Base-by-base conservation (phyloP, 2,329 filamentous ascomycete species). In the Colletotrichum eremochloae region DNA sequence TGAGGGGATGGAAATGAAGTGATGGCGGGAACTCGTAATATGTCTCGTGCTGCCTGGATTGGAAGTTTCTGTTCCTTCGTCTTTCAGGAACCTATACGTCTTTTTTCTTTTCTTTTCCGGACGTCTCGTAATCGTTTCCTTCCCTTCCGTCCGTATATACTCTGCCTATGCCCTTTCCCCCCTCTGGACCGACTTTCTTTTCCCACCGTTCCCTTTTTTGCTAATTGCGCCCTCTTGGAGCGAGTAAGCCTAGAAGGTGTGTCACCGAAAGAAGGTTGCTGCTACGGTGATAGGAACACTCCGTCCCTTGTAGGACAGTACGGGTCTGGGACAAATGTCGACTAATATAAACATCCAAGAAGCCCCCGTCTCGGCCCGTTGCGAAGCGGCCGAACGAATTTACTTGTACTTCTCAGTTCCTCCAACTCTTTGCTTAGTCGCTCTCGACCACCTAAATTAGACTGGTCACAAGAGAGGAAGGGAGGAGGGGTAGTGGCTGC, bases 371-470 rank as follows among this genome's bases (percentile, higher is more conserved):
- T 3, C 33, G 29, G 52, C 24, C 36, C 24, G 57, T 57, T 48
- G 67, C 31, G 62, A 11, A 38, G 48, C 56, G 64, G 67, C 63
- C 18, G 20, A 24, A 31, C 44, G 40, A 53, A 68, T 44, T 55
- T 69, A 65, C 66, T 72, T 72, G 60, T 70, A 60, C 46, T 69
- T 65, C 56, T 48, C 24, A 18, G 29, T 46, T 15, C 42, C 29
- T 18, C 15, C 6, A 3, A 12, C 9, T n/a, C 24, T 42, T 33
- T 53, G 7, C 36, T 14, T 31, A 46, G 36, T 53, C 36, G 18
- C 24, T 53, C 61, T 42, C 36, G 61, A 33, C 24, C 24, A 24
- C 24, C 48, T 63, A 63, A 15, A 31, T 4, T 40, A 12, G 36
- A 12, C 24, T 42, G 61, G 48, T 42, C 48, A 42, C 4, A 14